Conservation (phyloP, 164 flowering plant genomes). For the Tetracentron sinense region DNA sequence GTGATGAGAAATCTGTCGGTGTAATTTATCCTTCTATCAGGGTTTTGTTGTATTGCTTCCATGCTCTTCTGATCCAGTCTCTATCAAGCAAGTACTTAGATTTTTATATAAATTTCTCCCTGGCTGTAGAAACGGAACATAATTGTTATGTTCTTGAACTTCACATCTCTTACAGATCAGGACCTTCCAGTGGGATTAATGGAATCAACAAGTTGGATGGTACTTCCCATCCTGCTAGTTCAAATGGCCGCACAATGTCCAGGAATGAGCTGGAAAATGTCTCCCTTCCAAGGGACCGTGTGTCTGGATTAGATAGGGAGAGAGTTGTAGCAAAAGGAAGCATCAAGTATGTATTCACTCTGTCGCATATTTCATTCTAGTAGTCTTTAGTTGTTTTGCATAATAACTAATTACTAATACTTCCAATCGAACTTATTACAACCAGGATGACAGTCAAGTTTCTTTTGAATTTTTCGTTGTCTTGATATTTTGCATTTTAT, state of each 20-base stretch:
- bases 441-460: background rate
- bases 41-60: background rate
- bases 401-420: background rate
- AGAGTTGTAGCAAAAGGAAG: conserved; percentile 37
- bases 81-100: background rate
- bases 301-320: conserved; percentile 42
- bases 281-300: conserved; percentile 39
- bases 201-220: conserved; percentile 50
- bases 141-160: background rate
- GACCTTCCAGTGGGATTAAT: conserved; percentile 36
- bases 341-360: conserved; percentile 36
- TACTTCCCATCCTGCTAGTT: conserved; percentile 31
- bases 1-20: background rate
- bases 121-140: background rate
- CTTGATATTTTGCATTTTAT: background rate
- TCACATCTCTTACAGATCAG: conserved; percentile 43
- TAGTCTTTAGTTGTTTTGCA: background rate
- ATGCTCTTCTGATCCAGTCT: background rate
- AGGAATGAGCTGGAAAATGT: conserved; percentile 54
- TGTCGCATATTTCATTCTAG: background rate
- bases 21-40: background rate
- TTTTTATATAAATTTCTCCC: background rate
- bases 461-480: background rate
- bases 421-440: background rate
- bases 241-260: conserved; percentile 31